A percentile compares a stretch with the other conserved stretches of the same genome.
Conservation (phyloP, 768 basidiomycete species). For the Boletus edulis region DNA sequence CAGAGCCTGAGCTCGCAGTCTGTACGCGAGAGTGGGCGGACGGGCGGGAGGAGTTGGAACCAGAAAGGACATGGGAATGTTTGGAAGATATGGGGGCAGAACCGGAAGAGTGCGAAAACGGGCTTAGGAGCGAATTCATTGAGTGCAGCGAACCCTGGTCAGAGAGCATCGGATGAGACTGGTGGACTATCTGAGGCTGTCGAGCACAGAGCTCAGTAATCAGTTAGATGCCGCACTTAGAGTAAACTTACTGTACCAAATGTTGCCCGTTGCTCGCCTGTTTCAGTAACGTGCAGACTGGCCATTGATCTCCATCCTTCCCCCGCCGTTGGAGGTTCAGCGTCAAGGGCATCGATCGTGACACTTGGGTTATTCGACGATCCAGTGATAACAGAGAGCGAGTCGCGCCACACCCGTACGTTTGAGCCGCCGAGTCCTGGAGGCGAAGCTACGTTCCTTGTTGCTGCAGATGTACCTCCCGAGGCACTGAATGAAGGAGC, state of each 20-base stretch:
- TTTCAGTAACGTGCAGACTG: constrained; percentile 21
- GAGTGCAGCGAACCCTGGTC: constrained; percentile 68
- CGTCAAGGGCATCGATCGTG: constrained; percentile 62
- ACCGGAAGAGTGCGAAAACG: constrained; percentile 45
- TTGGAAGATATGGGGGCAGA: constrained; percentile 51
- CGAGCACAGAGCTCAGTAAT: constrained; percentile 14
- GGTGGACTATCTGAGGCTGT: constrained; percentile 46
- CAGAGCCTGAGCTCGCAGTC: constrained; percentile 37
- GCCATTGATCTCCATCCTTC: constrained; percentile 59
- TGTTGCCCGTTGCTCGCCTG: constrained; percentile 46
- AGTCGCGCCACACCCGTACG: constrained; percentile 35
- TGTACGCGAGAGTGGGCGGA: constrained; percentile 42
- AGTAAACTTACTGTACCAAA: constrained; percentile 58
- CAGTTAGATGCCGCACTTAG: not conserved
- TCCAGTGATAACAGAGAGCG: constrained; percentile 31
- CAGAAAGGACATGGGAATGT: constrained; percentile 40
- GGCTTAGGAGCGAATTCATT: constrained; percentile 54
- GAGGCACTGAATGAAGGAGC: constrained; percentile 48
- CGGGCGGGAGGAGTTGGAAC: constrained; percentile 56
- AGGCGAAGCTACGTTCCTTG: constrained; percentile 25
- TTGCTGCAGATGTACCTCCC: constrained; percentile 30
- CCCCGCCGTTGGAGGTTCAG: constrained; percentile 61
- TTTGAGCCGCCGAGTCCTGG: constrained; percentile 38
- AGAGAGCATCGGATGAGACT: constrained; percentile 42
- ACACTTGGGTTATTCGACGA: constrained; percentile 33